Percentiles rank a stretch among this genome's conserved stretches.
Conservation (phyloP, 2,329 filamentous ascomycete species). For the Sarocladium kiliense region DNA sequence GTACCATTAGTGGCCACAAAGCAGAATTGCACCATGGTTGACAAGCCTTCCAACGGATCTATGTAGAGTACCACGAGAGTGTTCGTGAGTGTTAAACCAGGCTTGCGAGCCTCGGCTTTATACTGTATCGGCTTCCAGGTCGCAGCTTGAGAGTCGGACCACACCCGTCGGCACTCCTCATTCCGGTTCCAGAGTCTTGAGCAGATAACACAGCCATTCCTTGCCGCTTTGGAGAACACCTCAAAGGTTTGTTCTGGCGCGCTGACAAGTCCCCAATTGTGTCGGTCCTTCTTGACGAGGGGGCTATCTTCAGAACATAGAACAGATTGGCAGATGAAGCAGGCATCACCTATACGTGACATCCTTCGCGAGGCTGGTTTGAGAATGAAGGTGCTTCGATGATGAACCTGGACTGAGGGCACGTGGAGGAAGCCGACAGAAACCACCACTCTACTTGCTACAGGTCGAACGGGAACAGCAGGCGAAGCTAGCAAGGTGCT, state of each 20-base stretch:
- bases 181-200: not conserved
- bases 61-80: not conserved
- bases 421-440: too few relatives aligned
- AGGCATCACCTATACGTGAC: too few relatives aligned
- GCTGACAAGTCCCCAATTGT: not conserved
- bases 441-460: too few relatives aligned
- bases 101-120: too few relatives aligned
- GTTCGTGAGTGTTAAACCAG: not conserved
- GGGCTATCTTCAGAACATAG: not conserved
- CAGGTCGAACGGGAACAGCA: too few relatives aligned
- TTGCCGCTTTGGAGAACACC: not conserved
- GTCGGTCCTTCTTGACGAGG: not conserved
- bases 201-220: not conserved
- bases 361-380: too few relatives aligned
- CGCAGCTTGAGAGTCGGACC: not conserved
- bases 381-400: too few relatives aligned
- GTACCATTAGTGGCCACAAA: not conserved
- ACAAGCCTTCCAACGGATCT: not conserved
- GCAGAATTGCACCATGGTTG: not conserved
- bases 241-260: not conserved
- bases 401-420: too few relatives aligned
- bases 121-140: not conserved
- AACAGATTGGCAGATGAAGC: not conserved
- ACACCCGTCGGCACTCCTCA: not conserved
- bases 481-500: too few relatives aligned